Evolutionary conservation across 495 filamentous ascomycete species (phyloP), one percentile per base, ranked within the genome.

Genomic region (Chaetomidium leptoderma): DNA sequence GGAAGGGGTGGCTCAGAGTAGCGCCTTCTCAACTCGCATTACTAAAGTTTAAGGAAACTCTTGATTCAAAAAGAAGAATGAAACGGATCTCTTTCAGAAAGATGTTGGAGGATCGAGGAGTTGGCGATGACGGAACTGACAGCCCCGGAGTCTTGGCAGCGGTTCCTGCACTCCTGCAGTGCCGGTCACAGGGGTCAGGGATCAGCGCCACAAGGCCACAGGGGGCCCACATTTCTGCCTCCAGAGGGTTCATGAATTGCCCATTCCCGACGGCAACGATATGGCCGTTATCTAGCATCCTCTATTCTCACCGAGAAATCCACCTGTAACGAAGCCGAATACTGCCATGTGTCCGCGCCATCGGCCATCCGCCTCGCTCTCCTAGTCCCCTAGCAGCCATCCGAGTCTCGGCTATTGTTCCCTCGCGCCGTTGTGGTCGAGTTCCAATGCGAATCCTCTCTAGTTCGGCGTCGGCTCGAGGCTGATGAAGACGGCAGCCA

Each of bases 401-500:
- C n/a, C n/a, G n/a, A n/a, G n/a, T n/a, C n/a, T n/a, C n/a, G n/a
- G n/a, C n/a, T n/a, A n/a, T n/a, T n/a, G n/a, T n/a, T n/a, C n/a
- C n/a, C n/a, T n/a, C n/a, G n/a, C n/a, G n/a, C 26, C 13, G 19
- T 6, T 23, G 29, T 5, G 7, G 29, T 14, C 17, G 6, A 29
- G 23, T 37, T 33, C n/a, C n/a, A n/a, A n/a, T n/a, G 14, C 26
- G 17, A 32, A 13, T n/a, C 14, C 16, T 11, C 27, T 14, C 36
- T 44, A 48, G 29, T 37, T 39, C 16, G 64, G 66, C 6, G 48
- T 47, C 10, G 66, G 64, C 55, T 66, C 45, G 1, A 68, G 35
- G 53, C 63, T 68, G 46, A 47, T 63, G 44, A 68, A 68, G 13
- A 53, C 63, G 1, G 39, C 53, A 14, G 17, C 14, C 14, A 63